Evolutionary conservation across 225 moss, liverwort and hornwort species (phyloP).

Genomic region (Sphagnum contortum): DNA sequence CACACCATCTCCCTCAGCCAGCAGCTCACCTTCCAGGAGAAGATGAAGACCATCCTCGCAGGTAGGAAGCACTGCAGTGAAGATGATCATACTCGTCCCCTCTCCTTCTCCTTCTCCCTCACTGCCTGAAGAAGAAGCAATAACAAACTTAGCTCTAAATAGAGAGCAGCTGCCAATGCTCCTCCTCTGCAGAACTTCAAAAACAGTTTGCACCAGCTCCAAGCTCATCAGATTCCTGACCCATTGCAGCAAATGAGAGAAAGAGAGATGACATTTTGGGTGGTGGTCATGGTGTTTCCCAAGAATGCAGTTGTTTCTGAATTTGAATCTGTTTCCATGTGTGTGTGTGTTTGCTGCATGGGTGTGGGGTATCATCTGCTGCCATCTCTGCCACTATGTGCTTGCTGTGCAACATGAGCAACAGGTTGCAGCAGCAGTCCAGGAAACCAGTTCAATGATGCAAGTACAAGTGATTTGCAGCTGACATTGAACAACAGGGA

Average conservation of each 20-base stretch:
- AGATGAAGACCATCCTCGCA: slow-evolving; percentile 59
- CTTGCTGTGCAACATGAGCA: too few species aligned
- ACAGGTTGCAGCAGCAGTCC: slow-evolving; percentile 33
- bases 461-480: slow-evolving; percentile 60
- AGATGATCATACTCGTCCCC: slow-evolving; percentile 21
- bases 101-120: slow-evolving; percentile 10
- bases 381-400: too few species aligned
- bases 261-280: too few species aligned
- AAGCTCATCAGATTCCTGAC: too few species aligned
- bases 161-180: slow-evolving; percentile 63
- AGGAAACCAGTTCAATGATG: slow-evolving; percentile 76
- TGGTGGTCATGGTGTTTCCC: too few species aligned
- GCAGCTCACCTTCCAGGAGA: slow-evolving; percentile 57
- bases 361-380: slow-evolving; percentile 7
- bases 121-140: neutral
- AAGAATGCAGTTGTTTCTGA: too few species aligned
- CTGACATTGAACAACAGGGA: slow-evolving; percentile 65
- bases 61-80: slow-evolving; percentile 17
- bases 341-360: too few species aligned
- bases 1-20: slow-evolving; percentile 34
- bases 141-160: neutral
- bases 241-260: too few species aligned
- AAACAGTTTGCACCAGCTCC: too few species aligned
- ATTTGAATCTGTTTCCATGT: too few species aligned
- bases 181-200: neutral